Percentiles rank a stretch among this genome's conserved stretches.
Evolutionary conservation across 1,284 basidiomycete genomes (phyloP).

Genomic region (Paramarasmius palmivorus): DNA sequence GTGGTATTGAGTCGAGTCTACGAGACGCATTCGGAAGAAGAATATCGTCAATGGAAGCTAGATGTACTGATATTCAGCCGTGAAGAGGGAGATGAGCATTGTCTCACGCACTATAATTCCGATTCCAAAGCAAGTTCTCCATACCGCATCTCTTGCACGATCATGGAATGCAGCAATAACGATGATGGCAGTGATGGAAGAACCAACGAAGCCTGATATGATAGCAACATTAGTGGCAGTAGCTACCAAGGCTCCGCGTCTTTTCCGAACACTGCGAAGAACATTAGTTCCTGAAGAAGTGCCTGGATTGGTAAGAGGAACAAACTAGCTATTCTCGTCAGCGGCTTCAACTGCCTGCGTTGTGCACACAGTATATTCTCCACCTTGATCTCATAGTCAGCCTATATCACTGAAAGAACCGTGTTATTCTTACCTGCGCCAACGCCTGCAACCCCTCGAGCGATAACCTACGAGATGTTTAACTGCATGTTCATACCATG

Average conservation of each 20-base stretch:
- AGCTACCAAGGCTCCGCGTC: background rate
- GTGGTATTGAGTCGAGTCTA: constrained; percentile 5
- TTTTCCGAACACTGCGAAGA: background rate
- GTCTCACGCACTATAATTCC: constrained; percentile 2
- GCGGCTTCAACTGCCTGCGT: constrained; percentile 3
- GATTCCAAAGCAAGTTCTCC: constrained; percentile 8
- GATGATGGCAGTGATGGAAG: constrained; percentile 7
- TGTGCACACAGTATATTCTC: constrained; percentile 5
- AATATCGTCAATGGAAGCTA: constrained; percentile 5
- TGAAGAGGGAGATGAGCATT: no score
- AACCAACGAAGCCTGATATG: constrained; percentile 1
- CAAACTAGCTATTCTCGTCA: constrained; percentile 2
- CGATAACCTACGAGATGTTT: background rate
- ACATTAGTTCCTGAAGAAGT: background rate
- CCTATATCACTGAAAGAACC: background rate
- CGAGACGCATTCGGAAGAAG: constrained; percentile 4
- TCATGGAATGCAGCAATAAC: constrained; percentile 3
- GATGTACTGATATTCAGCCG: background rate
- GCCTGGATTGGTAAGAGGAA: background rate
- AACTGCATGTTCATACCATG: background rate
- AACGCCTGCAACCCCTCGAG: constrained; percentile 5
- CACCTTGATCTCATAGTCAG: background rate
- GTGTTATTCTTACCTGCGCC: background rate
- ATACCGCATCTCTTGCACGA: constrained; percentile 3
- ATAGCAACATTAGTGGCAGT: constrained; percentile 4